Conservation (phyloP, 192 early-diverging fungal genomes). For the Gaertneriomyces semiglobifer region DNA sequence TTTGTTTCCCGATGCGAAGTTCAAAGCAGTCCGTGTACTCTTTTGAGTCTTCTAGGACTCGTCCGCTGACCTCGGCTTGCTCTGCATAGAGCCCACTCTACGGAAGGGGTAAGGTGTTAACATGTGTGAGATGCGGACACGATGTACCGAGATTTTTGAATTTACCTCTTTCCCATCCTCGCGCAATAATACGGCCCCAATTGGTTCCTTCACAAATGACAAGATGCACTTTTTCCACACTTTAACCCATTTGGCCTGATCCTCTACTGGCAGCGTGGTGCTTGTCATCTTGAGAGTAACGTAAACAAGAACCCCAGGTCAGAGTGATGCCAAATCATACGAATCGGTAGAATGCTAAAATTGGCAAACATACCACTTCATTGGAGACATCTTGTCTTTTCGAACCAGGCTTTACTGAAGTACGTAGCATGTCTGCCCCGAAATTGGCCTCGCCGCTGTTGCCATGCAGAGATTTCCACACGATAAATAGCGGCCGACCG, state of each 20-base stretch:
- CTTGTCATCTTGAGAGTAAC: not conserved
- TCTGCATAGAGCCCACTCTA: not conserved
- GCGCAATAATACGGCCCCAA: not conserved
- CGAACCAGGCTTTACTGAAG: not conserved
- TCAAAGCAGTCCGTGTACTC: slow-evolving; percentile 2
- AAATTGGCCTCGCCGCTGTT: not conserved
- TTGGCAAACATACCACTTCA: not conserved
- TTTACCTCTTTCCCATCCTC: not conserved
- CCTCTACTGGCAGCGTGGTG: not conserved
- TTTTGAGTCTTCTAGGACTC: not conserved
- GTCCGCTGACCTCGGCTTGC: not conserved
- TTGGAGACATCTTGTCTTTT: not conserved
- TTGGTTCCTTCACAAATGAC: not conserved
- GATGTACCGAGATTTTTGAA: too few species aligned
- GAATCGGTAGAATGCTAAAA: too few species aligned
- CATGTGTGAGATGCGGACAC: too few species aligned
- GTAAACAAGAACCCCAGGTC: not conserved
- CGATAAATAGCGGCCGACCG: not conserved
- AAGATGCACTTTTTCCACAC: not conserved
- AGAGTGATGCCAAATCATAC: not conserved
- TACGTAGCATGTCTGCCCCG: not conserved
- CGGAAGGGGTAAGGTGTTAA: too few species aligned
- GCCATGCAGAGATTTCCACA: not conserved
- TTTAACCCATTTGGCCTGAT: not conserved
- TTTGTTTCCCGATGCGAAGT: not conserved